Percentiles rank a stretch among this genome's conserved stretches.
phyloP scores from a whole-genome alignment of 306 rosid genomes.

The Lithocarpus polystachyus region DNA sequence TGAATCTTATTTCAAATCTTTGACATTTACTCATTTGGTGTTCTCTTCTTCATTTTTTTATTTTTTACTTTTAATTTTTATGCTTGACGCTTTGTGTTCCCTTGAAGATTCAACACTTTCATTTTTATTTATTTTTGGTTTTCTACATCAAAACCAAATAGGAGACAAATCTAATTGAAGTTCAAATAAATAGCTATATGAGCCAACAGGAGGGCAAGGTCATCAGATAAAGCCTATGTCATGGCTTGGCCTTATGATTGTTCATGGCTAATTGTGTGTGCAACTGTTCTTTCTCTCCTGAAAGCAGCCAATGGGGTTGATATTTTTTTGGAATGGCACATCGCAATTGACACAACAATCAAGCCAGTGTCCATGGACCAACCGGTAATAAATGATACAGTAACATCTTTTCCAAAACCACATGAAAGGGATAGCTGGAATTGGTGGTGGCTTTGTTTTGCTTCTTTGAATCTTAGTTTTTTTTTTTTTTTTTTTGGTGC shows the following conservation, averaged over 20 bases:
- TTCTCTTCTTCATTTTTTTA: background rate
- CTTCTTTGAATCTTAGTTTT: too few species aligned
- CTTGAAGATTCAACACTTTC: background rate
- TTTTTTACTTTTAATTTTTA: background rate
- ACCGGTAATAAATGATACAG: constrained; percentile 28
- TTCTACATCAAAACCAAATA: background rate
- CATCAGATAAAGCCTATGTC: constrained; percentile 6
- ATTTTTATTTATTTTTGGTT: background rate
- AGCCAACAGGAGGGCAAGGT: background rate
- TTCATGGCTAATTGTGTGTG: background rate
- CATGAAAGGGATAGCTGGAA: too few species aligned
- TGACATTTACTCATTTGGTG: background rate
- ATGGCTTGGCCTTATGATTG: constrained; percentile 30
- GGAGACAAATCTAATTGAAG: background rate
- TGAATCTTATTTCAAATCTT: background rate
- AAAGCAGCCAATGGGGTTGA: constrained; percentile 26
- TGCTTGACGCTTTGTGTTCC: background rate
- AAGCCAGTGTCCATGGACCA: constrained; percentile 42
- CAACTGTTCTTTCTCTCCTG: constrained; percentile 14
- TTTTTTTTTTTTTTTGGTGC: background rate
- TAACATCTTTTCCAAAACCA: background rate
- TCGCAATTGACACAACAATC: constrained; percentile 23
- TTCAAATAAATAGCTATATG: background rate
- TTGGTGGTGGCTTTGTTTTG: too few species aligned
- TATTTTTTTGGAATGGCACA: constrained; percentile 55